Base-by-base conservation (phyloP, 352 stramenopile genomes). In the Pelagophyceae sp. region DNA sequence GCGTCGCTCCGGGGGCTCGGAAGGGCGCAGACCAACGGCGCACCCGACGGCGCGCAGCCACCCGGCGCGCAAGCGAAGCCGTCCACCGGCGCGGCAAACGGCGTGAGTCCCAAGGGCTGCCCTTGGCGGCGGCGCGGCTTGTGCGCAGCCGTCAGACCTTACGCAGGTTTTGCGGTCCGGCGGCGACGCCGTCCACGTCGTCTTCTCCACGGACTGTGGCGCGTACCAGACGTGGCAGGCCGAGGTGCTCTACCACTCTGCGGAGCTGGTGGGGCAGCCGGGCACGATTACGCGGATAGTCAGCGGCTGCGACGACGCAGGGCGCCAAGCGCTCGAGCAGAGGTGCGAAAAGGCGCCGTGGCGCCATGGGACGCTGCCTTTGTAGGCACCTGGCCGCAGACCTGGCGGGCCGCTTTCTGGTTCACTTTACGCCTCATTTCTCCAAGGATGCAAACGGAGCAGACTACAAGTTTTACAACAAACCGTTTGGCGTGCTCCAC, bases 401-500 rank as follows among this genome's bases (percentile, higher is more conserved):
- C n/a, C n/a, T n/a, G n/a, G n/a, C n/a, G 45, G 45, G 45, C 32
- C 29, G 77, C 35, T 77, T 84, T 50, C 64, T 54, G 32, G 0
- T 87, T 20, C 82, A 87, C 80, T 84, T 86, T 51, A 87, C 82
- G 79, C 81, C 45, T 78, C 76, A 58, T 81, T 85, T 76, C 64
- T 69, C 76, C 75, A 80, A 35, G 38, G 78, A 82, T 50, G 45
- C 5, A 61, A 85, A 38, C 67, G 37, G 54, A 64, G 78, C 51
- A 71, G 72, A 45, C 35, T 87, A 87, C 75, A 83, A 87, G 38
- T 87, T 85, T 69, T 84, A 80, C 72, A 87, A 87, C 72, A 87
- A 87, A 74, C 83, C 83, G 17, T 80, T 78, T 31, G 83, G 83
- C 31, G 58, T 86, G 17, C 33, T 78, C 54, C 79, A 86, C 82